Conservation (phyloP, 306 rosid genomes). For the Rosa chinensis region DNA sequence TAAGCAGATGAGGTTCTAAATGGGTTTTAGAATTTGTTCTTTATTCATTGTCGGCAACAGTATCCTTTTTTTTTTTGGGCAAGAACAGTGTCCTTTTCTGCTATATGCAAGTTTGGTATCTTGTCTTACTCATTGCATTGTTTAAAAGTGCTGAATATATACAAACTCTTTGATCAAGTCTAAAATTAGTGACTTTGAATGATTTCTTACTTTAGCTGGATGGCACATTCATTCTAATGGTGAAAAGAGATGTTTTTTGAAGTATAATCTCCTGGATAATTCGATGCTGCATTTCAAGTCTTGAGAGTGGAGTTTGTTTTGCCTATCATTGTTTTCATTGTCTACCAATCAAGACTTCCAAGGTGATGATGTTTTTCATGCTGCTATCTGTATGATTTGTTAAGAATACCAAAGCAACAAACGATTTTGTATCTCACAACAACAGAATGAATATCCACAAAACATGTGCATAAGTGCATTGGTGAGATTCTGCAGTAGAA, state of each 20-base stretch:
- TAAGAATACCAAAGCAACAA: not conserved
- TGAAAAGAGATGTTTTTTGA: not conserved
- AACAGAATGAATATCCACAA: not conserved
- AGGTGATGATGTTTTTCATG: not conserved
- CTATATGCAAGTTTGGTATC: not conserved
- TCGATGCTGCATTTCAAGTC: not conserved
- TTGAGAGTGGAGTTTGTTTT: not conserved
- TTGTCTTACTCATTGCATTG: not conserved
- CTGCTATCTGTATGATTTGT: not conserved
- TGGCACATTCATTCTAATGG: not conserved
- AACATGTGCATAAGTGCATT: not conserved
- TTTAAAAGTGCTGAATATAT: not conserved
- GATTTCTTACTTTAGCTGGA: not conserved
- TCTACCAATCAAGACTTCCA: not conserved
- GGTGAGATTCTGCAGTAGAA: not conserved
- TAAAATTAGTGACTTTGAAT: not conserved
- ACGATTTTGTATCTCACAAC: not conserved
- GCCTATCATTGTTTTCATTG: not conserved
- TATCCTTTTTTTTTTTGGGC: not conserved
- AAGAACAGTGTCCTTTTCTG: not conserved
- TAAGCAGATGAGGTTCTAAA: not conserved
- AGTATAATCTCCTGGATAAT: not conserved
- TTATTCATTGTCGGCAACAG: not conserved
- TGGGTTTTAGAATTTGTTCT: not conserved
- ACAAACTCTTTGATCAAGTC: not conserved